Percentiles rank a stretch among this genome's conserved stretches.
phyloP scores from a whole-genome alignment of 208 protist species.

The Leptomonas pyrrhocoris region DNA sequence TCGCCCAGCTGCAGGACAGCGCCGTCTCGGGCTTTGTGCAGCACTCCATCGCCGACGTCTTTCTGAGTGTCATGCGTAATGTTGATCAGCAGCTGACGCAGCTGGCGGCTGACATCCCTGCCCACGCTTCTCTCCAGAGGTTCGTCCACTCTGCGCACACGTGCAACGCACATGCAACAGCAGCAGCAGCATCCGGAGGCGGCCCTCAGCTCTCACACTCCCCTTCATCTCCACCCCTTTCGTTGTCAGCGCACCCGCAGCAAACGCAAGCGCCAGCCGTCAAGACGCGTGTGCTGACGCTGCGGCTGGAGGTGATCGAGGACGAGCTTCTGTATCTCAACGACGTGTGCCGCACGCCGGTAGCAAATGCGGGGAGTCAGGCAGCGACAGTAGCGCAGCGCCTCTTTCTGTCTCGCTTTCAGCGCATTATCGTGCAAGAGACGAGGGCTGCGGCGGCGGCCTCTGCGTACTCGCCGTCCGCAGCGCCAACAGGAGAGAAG shows the following conservation, averaged over 20 bases:
- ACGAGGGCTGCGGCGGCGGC: not conserved
- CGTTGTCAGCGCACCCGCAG: not conserved
- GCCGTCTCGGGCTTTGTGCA: conserved; percentile 51
- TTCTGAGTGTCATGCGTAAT: conserved; percentile 33
- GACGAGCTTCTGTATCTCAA: conserved; percentile 88
- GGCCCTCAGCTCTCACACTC: not conserved
- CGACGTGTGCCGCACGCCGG: conserved; percentile 66
- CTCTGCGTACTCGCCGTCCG: not conserved
- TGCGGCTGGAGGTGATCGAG: conserved; percentile 72
- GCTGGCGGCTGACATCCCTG: conserved; percentile 43
- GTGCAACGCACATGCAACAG: not conserved
- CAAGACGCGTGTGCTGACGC: not conserved
- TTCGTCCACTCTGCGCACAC: not conserved
- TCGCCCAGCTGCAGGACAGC: conserved; percentile 66
- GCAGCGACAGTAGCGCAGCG: conserved; percentile 19
- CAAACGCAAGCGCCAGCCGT: not conserved
- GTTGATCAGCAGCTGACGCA: conserved; percentile 38
- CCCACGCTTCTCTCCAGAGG: conserved; percentile 8
- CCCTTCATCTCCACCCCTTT: not conserved
- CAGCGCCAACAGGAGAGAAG: not conserved
- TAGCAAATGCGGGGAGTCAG: conserved; percentile 21
- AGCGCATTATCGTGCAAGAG: conserved; percentile 14
- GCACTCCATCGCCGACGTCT: conserved; percentile 50
- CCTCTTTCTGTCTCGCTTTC: conserved; percentile 33
- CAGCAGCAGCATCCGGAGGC: not conserved